Percentiles rank a stretch among this genome's conserved stretches.
Conservation (phyloP, 306 rosid species). For the Delonix regia region DNA sequence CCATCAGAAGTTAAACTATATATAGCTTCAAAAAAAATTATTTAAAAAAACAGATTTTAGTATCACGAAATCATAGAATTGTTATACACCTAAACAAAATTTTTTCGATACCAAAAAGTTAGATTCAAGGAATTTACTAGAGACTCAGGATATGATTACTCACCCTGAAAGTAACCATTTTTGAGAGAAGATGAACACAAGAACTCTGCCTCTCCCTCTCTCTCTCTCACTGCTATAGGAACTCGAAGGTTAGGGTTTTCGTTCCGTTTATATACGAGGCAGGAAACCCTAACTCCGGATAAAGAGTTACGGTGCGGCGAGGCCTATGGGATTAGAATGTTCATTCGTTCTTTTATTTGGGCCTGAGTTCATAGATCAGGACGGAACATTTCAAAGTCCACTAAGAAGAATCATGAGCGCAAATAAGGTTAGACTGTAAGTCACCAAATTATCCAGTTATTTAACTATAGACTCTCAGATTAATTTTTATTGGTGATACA, state of each 20-base stretch:
- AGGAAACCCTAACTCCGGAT: constrained; percentile 38
- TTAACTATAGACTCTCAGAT: too few relatives aligned
- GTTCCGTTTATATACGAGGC: constrained; percentile 26
- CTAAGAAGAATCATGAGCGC: too few relatives aligned
- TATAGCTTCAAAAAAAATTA: too few relatives aligned
- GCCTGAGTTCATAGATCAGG: not conserved
- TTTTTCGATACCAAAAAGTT: not conserved
- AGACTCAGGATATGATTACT: not conserved
- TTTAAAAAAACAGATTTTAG: not conserved
- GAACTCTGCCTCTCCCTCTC: constrained; percentile 4
- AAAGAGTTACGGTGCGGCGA: not conserved
- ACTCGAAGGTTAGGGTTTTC: constrained; percentile 41
- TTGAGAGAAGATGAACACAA: constrained; percentile 17
- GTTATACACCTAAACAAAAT: not conserved
- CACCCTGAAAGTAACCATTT: constrained; percentile 77
- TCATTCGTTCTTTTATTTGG: not conserved
- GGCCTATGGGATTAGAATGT: not conserved
- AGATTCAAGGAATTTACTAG: not conserved
- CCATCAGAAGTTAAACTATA: not conserved
- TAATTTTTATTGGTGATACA: too few relatives aligned
- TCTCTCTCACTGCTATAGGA: constrained; percentile 11
- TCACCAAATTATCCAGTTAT: too few relatives aligned
- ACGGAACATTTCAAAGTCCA: constrained; percentile 4
- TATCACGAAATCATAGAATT: not conserved
- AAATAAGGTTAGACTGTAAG: too few relatives aligned